Evolutionary conservation across 768 basidiomycete genomes (phyloP).

Genomic region (Leccinum aurantiacum): DNA sequence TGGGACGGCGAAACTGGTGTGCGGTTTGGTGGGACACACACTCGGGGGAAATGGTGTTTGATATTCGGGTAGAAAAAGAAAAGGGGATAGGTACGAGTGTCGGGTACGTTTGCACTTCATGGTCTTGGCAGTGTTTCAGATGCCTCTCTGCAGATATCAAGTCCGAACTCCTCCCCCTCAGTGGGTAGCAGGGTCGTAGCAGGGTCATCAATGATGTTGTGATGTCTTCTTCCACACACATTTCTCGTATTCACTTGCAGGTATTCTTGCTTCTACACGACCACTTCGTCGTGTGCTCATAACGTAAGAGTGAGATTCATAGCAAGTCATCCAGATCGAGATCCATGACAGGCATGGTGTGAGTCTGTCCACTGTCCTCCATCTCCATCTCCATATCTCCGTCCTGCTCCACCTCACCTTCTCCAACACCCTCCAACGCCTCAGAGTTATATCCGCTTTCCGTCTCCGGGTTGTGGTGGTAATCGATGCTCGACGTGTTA

Average conservation of each 20-base stretch:
- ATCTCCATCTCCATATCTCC: constrained; percentile 23
- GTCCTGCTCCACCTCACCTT: constrained; percentile 28
- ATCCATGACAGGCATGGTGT: constrained; percentile 29
- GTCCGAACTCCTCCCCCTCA: constrained; percentile 44
- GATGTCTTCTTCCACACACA: neutral
- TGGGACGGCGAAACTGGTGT: constrained; percentile 90
- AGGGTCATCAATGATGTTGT: constrained; percentile 10
- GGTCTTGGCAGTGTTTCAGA: neutral
- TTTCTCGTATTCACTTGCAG: neutral
- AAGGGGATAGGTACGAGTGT: constrained; percentile 83
- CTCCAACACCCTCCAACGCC: constrained; percentile 30
- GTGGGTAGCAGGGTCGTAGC: constrained; percentile 30
- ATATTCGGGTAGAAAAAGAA: constrained; percentile 81
- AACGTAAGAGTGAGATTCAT: constrained; percentile 13
- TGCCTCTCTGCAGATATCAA: constrained; percentile 38
- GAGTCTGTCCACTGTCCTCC: constrained; percentile 21
- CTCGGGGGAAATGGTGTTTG: constrained; percentile 71
- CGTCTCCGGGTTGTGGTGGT: constrained; percentile 36
- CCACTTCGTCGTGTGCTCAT: neutral
- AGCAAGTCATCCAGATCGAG: constrained; percentile 27
- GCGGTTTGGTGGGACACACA: constrained; percentile 56
- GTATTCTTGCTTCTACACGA: neutral
- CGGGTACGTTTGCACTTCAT: constrained; percentile 48
- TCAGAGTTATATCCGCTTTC: constrained; percentile 63
- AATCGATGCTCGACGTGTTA: constrained; percentile 49